These are phyloP conservation scores for Hypoxylon sp. DNA, from an alignment of 2,329 filamentous ascomycete species.

Conservation along the genomic window DNA sequence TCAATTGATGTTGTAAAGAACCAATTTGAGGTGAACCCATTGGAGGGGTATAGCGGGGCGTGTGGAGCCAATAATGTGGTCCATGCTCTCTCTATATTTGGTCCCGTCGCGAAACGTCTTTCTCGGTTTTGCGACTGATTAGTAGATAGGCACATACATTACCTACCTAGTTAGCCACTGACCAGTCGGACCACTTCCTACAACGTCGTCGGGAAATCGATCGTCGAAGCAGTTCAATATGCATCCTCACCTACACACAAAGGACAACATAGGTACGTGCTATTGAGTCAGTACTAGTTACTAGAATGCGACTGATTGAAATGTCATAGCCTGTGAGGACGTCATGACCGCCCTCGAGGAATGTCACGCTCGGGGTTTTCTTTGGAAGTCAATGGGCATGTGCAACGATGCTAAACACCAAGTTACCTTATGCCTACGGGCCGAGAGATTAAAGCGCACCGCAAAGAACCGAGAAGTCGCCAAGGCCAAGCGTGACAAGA, in stretches of 20 bases:
- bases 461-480: conserved; percentile 79
- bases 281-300: conserved; percentile 9
- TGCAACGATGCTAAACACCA: conserved; percentile 89
- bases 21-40: conserved; percentile 34
- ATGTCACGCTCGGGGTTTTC: conserved; percentile 91
- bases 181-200: conserved; percentile 16
- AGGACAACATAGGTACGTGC: conserved; percentile 83
- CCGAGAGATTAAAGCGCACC: conserved; percentile 83
- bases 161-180: conserved; percentile 15
- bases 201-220: conserved; percentile 21
- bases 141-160: too few relatives aligned
- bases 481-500: conserved; percentile 76
- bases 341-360: conserved; percentile 94
- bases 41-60: conserved; percentile 42
- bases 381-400: conserved; percentile 90
- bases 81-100: conserved; percentile 42
- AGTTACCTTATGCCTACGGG: conserved; percentile 86
- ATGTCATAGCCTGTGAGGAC: conserved; percentile 83
- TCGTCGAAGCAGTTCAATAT: conserved; percentile 65
- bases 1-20: conserved; percentile 33
- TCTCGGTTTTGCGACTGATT: conserved; percentile 31
- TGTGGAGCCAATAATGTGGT: conserved; percentile 44
- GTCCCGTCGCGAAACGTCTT: conserved; percentile 24
- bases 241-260: conserved; percentile 98
- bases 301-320: conserved; percentile 5